Percentiles rank a stretch among this genome's conserved stretches.
Conservation (phyloP, 2,329 filamentous ascomycete species). For the Sclerotinia glacialis region DNA sequence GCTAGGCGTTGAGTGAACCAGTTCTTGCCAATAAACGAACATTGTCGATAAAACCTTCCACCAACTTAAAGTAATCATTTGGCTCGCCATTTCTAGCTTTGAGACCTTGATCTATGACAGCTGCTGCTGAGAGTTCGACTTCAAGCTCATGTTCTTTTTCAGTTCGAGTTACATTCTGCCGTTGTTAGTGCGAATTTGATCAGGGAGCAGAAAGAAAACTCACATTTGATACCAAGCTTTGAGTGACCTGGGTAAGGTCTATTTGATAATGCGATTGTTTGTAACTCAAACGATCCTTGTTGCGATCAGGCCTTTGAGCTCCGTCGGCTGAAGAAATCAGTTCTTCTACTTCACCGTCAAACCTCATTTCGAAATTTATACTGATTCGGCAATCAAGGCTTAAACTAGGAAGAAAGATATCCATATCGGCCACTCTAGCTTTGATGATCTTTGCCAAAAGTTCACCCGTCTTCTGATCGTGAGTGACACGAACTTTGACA, state of each 20-base stretch:
- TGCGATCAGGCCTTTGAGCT: slow-evolving; percentile 54
- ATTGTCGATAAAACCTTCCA: slow-evolving; percentile 75
- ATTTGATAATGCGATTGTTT: slow-evolving; percentile 83
- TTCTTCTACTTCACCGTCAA: slow-evolving; percentile 63
- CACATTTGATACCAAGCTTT: slow-evolving; percentile 58
- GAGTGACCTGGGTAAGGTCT: slow-evolving; percentile 89
- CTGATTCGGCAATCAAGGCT: slow-evolving; percentile 90
- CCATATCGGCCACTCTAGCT: slow-evolving; percentile 80
- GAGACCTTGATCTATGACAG: slow-evolving; percentile 64
- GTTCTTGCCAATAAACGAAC: slow-evolving; percentile 34
- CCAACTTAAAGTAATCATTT: slow-evolving; percentile 63
- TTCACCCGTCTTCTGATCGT: slow-evolving; percentile 68
- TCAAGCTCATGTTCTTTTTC: slow-evolving; percentile 79
- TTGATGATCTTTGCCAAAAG: slow-evolving; percentile 86
- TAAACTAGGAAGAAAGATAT: slow-evolving; percentile 73
- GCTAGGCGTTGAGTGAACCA: not conserved
- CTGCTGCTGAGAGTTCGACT: slow-evolving; percentile 65
- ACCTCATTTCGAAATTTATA: slow-evolving; percentile 91
- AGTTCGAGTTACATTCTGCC: slow-evolving; percentile 31
- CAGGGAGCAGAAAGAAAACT: slow-evolving; percentile 22
- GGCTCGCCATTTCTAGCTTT: slow-evolving; percentile 49
- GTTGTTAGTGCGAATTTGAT: slow-evolving; percentile 11
- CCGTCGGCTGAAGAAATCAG: slow-evolving; percentile 46
- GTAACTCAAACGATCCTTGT: slow-evolving; percentile 91
- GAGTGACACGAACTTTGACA: slow-evolving; percentile 69